These are phyloP conservation scores for Sclerotinia trifoliorum DNA, from an alignment of 2,329 filamentous ascomycete species.

Conservation along the genomic window DNA sequence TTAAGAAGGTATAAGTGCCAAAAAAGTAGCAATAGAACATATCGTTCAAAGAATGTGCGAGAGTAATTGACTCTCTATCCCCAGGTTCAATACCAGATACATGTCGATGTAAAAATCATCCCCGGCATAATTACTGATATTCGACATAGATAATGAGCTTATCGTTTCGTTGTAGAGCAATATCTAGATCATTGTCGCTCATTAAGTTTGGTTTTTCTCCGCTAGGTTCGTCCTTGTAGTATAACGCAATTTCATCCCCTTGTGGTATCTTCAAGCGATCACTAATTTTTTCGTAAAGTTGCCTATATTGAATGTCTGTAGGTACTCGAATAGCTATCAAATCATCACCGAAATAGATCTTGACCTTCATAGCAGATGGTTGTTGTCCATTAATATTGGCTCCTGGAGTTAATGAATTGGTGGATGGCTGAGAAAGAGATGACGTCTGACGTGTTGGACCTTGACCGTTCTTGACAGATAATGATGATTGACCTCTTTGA, in stretches of 20 bases:
- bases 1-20: constrained; percentile 34
- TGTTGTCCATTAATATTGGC: constrained; percentile 41
- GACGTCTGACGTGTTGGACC: constrained; percentile 39
- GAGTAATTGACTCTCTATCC: constrained; percentile 17
- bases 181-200: constrained; percentile 77
- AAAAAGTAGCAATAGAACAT: constrained; percentile 21
- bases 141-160: constrained; percentile 80
- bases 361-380: constrained; percentile 75
- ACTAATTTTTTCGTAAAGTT: constrained; percentile 78
- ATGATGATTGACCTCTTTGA: constrained; percentile 44
- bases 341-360: constrained; percentile 90
- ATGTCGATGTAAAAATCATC: background rate
- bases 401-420: constrained; percentile 55
- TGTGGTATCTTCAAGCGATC: constrained; percentile 75
- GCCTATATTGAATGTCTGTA: constrained; percentile 71
- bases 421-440: constrained; percentile 50
- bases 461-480: constrained; percentile 31
- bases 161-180: constrained; percentile 78
- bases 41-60: constrained; percentile 13
- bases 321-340: constrained; percentile 89
- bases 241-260: constrained; percentile 71
- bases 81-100: constrained; percentile 18
- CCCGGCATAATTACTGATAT: constrained; percentile 30
- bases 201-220: constrained; percentile 72
- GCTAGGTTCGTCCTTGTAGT: constrained; percentile 74